These are phyloP conservation scores for Cicer chorassanicum DNA, from an alignment of 306 rosid species.

Conservation along the genomic window DNA sequence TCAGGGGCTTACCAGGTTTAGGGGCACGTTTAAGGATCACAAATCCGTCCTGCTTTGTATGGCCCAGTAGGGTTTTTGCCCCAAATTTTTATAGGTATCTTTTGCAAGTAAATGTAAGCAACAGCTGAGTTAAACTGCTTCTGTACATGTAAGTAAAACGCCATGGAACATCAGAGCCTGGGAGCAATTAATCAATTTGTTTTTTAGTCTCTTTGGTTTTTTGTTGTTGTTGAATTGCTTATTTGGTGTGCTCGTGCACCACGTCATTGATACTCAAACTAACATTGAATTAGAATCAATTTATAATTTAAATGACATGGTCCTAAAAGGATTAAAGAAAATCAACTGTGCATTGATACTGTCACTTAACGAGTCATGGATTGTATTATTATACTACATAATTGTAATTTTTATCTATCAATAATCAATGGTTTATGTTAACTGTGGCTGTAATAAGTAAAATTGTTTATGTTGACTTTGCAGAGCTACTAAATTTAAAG, in stretches of 20 bases:
- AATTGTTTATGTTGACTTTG: too few species aligned
- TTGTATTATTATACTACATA: too few species aligned
- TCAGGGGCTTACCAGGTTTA: constrained; percentile 18
- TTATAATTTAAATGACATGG: too few species aligned
- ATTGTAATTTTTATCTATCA: too few species aligned
- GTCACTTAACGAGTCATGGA: too few species aligned
- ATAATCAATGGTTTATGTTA: too few species aligned
- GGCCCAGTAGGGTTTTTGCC: background rate
- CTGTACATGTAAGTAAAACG: background rate
- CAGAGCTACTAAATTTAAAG: too few species aligned
- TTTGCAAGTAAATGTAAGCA: constrained; percentile 36
- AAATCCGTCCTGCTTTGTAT: background rate
- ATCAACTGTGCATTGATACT: too few species aligned
- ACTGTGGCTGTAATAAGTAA: too few species aligned
- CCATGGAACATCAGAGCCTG: background rate
- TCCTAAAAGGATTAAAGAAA: too few species aligned
- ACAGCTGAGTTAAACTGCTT: constrained; percentile 7
- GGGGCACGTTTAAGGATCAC: constrained; percentile 10
- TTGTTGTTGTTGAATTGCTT: background rate
- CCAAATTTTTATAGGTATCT: constrained; percentile 21
- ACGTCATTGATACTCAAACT: background rate
- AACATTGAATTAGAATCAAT: too few species aligned
- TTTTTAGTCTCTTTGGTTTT: background rate
- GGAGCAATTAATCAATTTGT: background rate
- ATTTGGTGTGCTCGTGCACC: background rate